Conservation (phyloP, 345 rosid genomes). For the Eutrema yunnanense region DNA sequence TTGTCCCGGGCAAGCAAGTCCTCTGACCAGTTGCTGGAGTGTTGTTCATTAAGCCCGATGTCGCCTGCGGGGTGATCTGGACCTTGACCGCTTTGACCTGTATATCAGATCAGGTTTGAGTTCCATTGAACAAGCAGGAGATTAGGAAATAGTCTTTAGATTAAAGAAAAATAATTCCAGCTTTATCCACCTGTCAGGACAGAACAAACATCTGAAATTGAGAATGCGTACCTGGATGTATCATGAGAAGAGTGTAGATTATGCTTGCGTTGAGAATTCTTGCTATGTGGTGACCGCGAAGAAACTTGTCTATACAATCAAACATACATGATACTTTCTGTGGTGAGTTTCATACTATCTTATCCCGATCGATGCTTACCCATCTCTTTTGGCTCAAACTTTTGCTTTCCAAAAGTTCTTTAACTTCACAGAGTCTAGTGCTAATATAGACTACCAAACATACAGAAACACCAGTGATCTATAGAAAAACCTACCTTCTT, state of each 20-base stretch:
- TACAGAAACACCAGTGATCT: constrained; percentile 8
- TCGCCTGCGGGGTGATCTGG: constrained; percentile 68
- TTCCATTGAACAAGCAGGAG: constrained; percentile 5
- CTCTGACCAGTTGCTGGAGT: background rate
- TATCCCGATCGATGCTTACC: background rate
- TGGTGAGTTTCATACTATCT: constrained; percentile 29
- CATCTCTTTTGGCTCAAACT: constrained; percentile 6
- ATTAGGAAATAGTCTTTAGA: background rate
- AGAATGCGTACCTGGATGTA: constrained; percentile 58
- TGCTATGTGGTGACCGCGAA: constrained; percentile 99
- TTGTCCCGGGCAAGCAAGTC: background rate
- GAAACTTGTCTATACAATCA: constrained; percentile 94
- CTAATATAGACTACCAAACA: constrained; percentile 18
- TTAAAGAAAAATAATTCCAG: background rate
- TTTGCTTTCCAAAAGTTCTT: constrained; percentile 8
- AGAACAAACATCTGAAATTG: constrained; percentile 21
- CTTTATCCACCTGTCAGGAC: constrained; percentile 61
- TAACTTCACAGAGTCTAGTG: constrained; percentile 2
- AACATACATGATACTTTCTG: constrained; percentile 66
- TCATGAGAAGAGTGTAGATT: constrained; percentile 96
- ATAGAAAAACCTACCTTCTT: constrained; percentile 50
- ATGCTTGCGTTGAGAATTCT: constrained; percentile 97
- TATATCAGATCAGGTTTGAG: background rate
- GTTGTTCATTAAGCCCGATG: constrained; percentile 33
- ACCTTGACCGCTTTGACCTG: constrained; percentile 77